Conservation (phyloP, 257 asterid genomes). For the Solanum paucissectum region DNA sequence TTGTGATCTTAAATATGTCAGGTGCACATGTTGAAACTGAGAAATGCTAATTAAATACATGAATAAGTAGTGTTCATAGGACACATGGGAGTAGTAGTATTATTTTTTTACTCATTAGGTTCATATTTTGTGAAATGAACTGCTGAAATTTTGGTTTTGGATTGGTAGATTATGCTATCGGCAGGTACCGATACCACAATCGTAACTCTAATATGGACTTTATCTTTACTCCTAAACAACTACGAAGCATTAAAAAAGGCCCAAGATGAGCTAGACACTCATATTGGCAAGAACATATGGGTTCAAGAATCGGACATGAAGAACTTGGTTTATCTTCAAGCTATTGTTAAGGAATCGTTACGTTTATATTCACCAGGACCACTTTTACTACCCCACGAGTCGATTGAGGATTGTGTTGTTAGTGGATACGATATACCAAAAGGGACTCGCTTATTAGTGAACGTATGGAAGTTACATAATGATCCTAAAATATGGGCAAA, state of each 20-base stretch:
- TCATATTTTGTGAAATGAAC: too few species aligned
- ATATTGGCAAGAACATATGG: constrained; percentile 22
- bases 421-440: constrained; percentile 29
- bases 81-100: too few species aligned
- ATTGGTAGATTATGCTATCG: background rate
- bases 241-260: constrained; percentile 13
- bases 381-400: constrained; percentile 9
- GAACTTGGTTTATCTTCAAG: constrained; percentile 32
- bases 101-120: too few species aligned
- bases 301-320: constrained; percentile 25
- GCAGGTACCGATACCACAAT: constrained; percentile 28
- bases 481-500: constrained; percentile 39
- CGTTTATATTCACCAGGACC: constrained; percentile 28
- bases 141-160: background rate
- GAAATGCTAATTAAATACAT: too few species aligned
- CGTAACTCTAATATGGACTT: constrained; percentile 28
- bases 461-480: constrained; percentile 28
- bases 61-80: too few species aligned
- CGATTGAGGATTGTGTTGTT: constrained; percentile 21
- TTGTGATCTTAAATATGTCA: too few species aligned
- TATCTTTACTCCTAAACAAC: constrained; percentile 26
- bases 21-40: too few species aligned
- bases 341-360: constrained; percentile 36
- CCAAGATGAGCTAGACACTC: constrained; percentile 30
- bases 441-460: constrained; percentile 31